Percentiles rank a stretch among this genome's conserved stretches.
Conservation (phyloP, 768 basidiomycete species). For the Russula brevipes region DNA sequence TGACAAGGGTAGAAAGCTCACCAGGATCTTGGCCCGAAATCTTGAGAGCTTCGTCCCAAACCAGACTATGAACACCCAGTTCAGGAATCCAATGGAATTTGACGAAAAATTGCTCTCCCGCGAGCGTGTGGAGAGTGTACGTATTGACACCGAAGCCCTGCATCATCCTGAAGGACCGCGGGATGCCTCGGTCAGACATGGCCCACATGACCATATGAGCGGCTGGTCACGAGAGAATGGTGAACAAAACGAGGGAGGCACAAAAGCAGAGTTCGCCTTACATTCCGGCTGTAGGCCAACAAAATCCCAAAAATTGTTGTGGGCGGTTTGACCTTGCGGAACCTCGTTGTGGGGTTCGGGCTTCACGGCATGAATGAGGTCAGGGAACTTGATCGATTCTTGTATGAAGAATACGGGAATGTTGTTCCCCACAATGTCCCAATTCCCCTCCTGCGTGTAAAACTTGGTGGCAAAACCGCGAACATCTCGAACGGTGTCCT, state of each 20-base stretch:
- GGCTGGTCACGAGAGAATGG: slow-evolving; percentile 32
- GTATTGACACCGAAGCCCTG: slow-evolving; percentile 89
- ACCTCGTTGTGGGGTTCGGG: slow-evolving; percentile 84
- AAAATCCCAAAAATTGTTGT: slow-evolving; percentile 90
- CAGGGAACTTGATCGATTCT: slow-evolving; percentile 80
- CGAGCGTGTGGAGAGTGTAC: slow-evolving; percentile 63
- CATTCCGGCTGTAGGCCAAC: slow-evolving; percentile 65
- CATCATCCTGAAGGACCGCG: slow-evolving; percentile 84
- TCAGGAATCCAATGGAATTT: slow-evolving; percentile 85
- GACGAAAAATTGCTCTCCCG: slow-evolving; percentile 71
- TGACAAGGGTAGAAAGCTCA: slow-evolving; percentile 27
- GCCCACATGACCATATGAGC: slow-evolving; percentile 79
- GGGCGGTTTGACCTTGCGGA: slow-evolving; percentile 60
- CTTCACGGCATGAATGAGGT: slow-evolving; percentile 79
- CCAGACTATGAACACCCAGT: slow-evolving; percentile 74
- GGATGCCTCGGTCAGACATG: slow-evolving; percentile 81
- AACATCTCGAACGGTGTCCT: slow-evolving; percentile 78
- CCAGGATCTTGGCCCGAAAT: slow-evolving; percentile 78
- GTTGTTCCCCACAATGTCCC: slow-evolving; percentile 84
- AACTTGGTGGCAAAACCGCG: slow-evolving; percentile 83
- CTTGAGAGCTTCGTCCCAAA: slow-evolving; percentile 91
- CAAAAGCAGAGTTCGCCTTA: slow-evolving; percentile 24
- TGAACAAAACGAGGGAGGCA: slow-evolving; percentile 11
- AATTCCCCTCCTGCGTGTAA: slow-evolving; percentile 81
- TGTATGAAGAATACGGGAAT: slow-evolving; percentile 82